phyloP scores from a whole-genome alignment of 805 yeast species.

The Lachancea fermentati region DNA sequence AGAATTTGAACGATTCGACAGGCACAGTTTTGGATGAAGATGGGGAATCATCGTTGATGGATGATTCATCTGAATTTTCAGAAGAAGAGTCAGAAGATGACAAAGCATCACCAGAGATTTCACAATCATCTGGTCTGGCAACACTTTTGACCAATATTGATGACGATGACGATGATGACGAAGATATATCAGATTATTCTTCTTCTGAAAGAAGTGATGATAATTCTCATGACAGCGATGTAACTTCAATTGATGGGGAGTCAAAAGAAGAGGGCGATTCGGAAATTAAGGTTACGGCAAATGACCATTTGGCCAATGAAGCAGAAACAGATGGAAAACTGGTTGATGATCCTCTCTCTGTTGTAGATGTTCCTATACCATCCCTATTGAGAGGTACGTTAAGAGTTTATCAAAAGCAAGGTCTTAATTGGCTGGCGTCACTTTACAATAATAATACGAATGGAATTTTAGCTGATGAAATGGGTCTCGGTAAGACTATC shows the following conservation, averaged over 20 bases:
- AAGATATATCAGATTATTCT: constrained; percentile 19
- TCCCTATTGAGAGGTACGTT: constrained; percentile 70
- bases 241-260: constrained; percentile 8
- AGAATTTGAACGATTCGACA: constrained; percentile 1
- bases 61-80: constrained; percentile 9
- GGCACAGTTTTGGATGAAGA: constrained; percentile 1
- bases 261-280: constrained; percentile 6
- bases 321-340: constrained; percentile 7
- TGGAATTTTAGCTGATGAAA: constrained; percentile 97
- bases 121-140: too few species aligned
- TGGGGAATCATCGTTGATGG: too few species aligned
- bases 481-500: constrained; percentile 97
- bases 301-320: not conserved
- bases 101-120: too few species aligned
- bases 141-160: constrained; percentile 8
- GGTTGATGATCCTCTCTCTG: constrained; percentile 31
- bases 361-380: constrained; percentile 75
- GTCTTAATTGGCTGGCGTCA: constrained; percentile 95
- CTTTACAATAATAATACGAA: constrained; percentile 87
- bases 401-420: constrained; percentile 91
- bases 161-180: constrained; percentile 23
- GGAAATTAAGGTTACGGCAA: not conserved
- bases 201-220: constrained; percentile 33
- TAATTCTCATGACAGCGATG: constrained; percentile 25
- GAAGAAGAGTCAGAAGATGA: constrained; percentile 12